Base-by-base conservation (phyloP, 1,139 yeast genomes). In the Suhomyces taliae region DNA sequence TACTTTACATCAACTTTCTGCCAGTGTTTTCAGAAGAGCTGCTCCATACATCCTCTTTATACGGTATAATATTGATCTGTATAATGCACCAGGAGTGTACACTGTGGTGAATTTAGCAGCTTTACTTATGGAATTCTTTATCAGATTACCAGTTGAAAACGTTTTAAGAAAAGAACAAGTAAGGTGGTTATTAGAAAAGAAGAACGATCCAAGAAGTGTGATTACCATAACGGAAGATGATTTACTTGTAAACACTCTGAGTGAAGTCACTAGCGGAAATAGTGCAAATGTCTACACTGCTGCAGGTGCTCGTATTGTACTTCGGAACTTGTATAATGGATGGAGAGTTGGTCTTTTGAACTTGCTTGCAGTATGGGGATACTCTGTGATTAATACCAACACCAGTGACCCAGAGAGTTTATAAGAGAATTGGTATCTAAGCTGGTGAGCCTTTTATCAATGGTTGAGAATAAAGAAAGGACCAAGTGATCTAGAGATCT, bases 271-370 rank as follows among this genome's bases (percentile, higher is more conserved):
- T 14, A 36, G 40, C 8, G 54, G 41, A 24, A 45, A 39, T 14
- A 39, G 44, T 11, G 34, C 9, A 10, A 15, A 40, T 26, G 35
- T 40, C 7, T 19, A 34, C 36, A 41, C 43, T 46, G 29, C 27
- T 44, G 34, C 49, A 50, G 49, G 52, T 51, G 39, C 54, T 55
- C 37, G 72, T 53, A 35, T 57, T 70, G 47, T 75, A 76, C 40
- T 46, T 24, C 39, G 39, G 1, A 37, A 39, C 1, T 72, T 90
- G 46, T 90, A 89, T 74, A 81, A 91, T 56, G 98, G 98, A 39
- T 93, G 98, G 97, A 79, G 90, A 64, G 84, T 90, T 36, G 95
- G 96, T 14, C 75, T 87, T 11, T 66, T 89, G 55, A 90, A 93
- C 52, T 80, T 88, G 9, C 66, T 88, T 45, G 93, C 96, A 19